Evolutionary conservation across 768 basidiomycete species (phyloP).

Genomic region (Fomitopsis serialis): DNA sequence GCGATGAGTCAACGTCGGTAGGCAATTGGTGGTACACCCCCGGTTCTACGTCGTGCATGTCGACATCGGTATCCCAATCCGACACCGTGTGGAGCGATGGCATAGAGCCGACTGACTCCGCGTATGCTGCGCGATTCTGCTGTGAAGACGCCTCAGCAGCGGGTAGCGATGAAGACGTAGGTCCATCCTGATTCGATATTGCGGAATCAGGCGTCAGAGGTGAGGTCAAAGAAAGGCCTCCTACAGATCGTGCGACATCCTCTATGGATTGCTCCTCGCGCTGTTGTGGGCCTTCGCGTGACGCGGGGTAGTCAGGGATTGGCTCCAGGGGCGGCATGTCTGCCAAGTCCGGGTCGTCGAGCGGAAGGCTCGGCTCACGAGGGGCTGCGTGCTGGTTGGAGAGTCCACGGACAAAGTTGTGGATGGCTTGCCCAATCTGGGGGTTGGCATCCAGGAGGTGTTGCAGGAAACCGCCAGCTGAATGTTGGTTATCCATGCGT

Average conservation of each 20-base stretch:
- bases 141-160: not conserved
- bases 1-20: no score
- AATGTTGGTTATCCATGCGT: constrained; percentile 14
- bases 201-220: not conserved
- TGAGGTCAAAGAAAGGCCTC: not conserved
- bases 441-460: constrained; percentile 9
- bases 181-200: not conserved
- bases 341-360: constrained; percentile 1
- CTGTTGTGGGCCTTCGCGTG: not conserved
- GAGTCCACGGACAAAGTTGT: constrained; percentile 7
- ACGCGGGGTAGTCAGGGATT: not conserved
- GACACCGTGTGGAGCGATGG: constrained; percentile 65
- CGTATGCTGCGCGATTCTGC: not conserved
- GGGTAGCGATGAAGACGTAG: not conserved
- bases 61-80: constrained; percentile 38
- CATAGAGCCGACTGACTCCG: constrained; percentile 44
- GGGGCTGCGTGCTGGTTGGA: constrained; percentile 1
- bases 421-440: constrained; percentile 6
- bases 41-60: constrained; percentile 1
- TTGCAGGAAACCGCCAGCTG: constrained; percentile 5
- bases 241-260: not conserved
- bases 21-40: no score
- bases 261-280: not conserved
- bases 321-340: constrained; percentile 1
- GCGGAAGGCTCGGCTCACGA: not conserved